Percentiles rank a stretch among this genome's conserved stretches.
phyloP scores from a whole-genome alignment of 495 filamentous ascomycete genomes.

The Choiromyces venosus region DNA sequence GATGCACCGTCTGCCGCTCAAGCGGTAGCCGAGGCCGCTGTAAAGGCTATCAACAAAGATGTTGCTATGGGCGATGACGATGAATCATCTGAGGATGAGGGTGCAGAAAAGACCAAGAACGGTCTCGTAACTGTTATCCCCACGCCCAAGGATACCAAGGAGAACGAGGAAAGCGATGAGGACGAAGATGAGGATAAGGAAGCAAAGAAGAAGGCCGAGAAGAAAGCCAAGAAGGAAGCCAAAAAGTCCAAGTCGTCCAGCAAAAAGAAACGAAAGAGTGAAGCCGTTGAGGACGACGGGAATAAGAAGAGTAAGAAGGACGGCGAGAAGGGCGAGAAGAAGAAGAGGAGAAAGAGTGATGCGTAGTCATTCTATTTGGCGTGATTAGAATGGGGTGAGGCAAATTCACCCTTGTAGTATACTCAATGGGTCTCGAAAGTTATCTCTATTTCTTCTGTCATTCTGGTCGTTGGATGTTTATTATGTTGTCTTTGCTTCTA shows the following conservation, averaged over 20 bases:
- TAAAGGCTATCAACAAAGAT: conserved; percentile 52
- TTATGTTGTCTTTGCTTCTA: conserved; percentile 16
- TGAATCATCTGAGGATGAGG: conserved; percentile 43
- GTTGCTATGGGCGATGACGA: conserved; percentile 51
- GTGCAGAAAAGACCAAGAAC: conserved; percentile 46
- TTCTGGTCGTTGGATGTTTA: conserved; percentile 8
- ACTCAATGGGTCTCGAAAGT: conserved; percentile 18
- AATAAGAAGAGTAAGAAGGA: conserved; percentile 54
- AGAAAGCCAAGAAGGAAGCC: conserved; percentile 32
- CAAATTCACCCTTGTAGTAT: conserved; percentile 32
- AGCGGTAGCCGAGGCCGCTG: conserved; percentile 41
- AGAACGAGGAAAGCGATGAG: conserved; percentile 47
- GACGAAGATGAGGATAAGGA: conserved; percentile 43
- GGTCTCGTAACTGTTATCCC: conserved; percentile 20
- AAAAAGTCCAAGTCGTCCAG: conserved; percentile 34
- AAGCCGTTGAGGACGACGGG: conserved; percentile 20
- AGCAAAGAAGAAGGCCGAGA: conserved; percentile 44
- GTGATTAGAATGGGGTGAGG: conserved; percentile 1
- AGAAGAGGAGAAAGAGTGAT: conserved; percentile 56
- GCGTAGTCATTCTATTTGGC: conserved; percentile 12
- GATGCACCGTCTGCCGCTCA: conserved; percentile 58
- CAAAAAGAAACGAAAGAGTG: conserved; percentile 46
- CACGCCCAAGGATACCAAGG: conserved; percentile 44
- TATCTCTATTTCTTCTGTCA: conserved; percentile 3
- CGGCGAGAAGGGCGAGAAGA: conserved; percentile 49